phyloP scores from a whole-genome alignment of 202 grass and related monocot species.

The Panicum hallii region DNA sequence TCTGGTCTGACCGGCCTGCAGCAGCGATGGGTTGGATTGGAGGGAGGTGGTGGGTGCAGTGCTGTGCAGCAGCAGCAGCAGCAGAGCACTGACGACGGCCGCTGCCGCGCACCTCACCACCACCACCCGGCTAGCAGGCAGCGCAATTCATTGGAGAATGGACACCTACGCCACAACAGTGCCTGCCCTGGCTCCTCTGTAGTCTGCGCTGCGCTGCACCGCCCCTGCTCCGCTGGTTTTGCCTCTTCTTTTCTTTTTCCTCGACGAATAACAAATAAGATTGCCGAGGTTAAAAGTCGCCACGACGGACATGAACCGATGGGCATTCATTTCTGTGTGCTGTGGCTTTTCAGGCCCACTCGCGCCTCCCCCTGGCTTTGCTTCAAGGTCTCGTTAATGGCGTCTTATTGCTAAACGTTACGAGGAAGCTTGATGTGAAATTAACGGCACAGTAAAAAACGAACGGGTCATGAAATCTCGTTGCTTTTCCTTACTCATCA shows the following conservation, averaged over 20 bases:
- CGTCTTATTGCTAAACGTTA: not conserved
- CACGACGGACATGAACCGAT: not conserved
- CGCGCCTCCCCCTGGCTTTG: no score
- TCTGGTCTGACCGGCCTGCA: conserved; percentile 47
- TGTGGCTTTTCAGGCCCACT: not conserved
- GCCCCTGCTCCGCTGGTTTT: not conserved
- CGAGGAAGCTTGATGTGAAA: not conserved
- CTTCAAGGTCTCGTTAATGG: not conserved
- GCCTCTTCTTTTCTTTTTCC: not conserved
- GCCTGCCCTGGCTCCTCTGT: not conserved
- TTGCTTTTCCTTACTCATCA: no score
- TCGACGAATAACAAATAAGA: not conserved
- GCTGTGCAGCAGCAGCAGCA: not conserved
- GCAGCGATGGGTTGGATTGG: not conserved
- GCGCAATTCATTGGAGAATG: not conserved
- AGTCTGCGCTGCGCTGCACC: not conserved
- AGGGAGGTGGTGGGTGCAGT: conserved; percentile 3
- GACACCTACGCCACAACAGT: not conserved
- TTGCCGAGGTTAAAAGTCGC: not conserved
- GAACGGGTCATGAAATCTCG: not conserved
- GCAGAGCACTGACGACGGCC: conserved; percentile 21
- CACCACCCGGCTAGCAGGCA: no score
- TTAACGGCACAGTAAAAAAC: not conserved
- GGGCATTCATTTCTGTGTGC: not conserved
- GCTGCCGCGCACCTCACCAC: conserved; percentile 7